Evolutionary conservation across 2,329 filamentous ascomycete genomes (phyloP).

Genomic region (Coniochaeta prunicola): DNA sequence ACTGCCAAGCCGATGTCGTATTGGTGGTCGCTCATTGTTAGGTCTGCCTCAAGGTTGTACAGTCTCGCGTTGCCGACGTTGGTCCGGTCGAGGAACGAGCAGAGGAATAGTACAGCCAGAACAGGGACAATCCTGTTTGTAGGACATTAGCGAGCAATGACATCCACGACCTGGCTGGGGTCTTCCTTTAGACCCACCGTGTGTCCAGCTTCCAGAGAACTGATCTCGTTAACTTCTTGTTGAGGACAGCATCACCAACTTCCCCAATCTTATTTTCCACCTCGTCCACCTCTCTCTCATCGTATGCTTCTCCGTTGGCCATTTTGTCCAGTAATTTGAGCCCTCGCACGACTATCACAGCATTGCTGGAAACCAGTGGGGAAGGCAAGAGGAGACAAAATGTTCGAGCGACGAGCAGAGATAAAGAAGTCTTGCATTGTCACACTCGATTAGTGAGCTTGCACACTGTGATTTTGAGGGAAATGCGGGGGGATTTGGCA

Average conservation of each 20-base stretch:
- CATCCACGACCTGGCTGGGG: neutral
- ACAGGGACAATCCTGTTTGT: constrained; percentile 30
- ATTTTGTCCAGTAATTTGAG: neutral
- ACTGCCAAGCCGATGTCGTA: constrained; percentile 1
- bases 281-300: neutral
- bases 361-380: neutral
- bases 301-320: neutral
- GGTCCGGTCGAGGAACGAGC: constrained; percentile 60
- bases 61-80: constrained; percentile 68
- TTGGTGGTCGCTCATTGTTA: neutral
- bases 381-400: neutral
- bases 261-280: neutral
- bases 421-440: neutral
- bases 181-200: neutral
- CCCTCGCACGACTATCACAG: neutral
- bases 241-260: neutral
- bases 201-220: constrained; percentile 1
- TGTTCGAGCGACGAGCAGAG: neutral
- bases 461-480: neutral
- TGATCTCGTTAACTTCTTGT: neutral
- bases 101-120: constrained; percentile 58
- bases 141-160: neutral
- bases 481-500: neutral
- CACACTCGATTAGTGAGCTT: neutral
- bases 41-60: constrained; percentile 43